phyloP scores from a whole-genome alignment of 371 early-diverging fungal genomes.

The Fennellomyces sp. region DNA sequence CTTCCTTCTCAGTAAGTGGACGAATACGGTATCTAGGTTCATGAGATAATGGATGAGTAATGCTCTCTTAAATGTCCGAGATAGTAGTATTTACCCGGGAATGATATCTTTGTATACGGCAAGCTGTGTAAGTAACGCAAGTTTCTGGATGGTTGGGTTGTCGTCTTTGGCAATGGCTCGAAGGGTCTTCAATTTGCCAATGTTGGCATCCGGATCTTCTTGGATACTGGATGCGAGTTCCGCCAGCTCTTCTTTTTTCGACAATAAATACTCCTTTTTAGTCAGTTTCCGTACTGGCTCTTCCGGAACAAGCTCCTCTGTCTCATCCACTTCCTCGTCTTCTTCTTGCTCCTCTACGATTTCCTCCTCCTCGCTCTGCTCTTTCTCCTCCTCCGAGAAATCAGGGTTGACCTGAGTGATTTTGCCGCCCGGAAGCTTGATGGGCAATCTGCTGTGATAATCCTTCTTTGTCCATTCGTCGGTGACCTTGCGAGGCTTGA shows the following conservation, averaged over 20 bases:
- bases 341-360: slow-evolving; percentile 19
- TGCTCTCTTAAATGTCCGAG: not conserved
- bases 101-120: slow-evolving; percentile 93
- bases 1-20: slow-evolving; percentile 80
- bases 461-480: slow-evolving; percentile 59
- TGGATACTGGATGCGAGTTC: slow-evolving; percentile 71
- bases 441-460: slow-evolving; percentile 57
- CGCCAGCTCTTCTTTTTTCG: slow-evolving; percentile 82
- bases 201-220: slow-evolving; percentile 80
- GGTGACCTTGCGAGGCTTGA: slow-evolving; percentile 53
- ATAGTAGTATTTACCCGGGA: slow-evolving; percentile 64
- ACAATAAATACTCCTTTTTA: slow-evolving; percentile 60
- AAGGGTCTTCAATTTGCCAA: slow-evolving; percentile 21
- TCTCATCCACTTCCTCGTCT: slow-evolving; percentile 14
- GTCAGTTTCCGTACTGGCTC: slow-evolving; percentile 21
- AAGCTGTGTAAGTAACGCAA: slow-evolving; percentile 84
- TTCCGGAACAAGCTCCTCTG: slow-evolving; percentile 11
- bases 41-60: not conserved
- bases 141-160: slow-evolving; percentile 61
- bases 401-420: slow-evolving; percentile 31
- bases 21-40: slow-evolving; percentile 81
- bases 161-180: slow-evolving; percentile 7
- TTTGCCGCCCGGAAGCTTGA: slow-evolving; percentile 68
- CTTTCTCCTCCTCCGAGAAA: slow-evolving; percentile 23
- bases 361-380: slow-evolving; percentile 12